Conservation (phyloP, 257 asterid genomes). For the Gentiana straminea region DNA sequence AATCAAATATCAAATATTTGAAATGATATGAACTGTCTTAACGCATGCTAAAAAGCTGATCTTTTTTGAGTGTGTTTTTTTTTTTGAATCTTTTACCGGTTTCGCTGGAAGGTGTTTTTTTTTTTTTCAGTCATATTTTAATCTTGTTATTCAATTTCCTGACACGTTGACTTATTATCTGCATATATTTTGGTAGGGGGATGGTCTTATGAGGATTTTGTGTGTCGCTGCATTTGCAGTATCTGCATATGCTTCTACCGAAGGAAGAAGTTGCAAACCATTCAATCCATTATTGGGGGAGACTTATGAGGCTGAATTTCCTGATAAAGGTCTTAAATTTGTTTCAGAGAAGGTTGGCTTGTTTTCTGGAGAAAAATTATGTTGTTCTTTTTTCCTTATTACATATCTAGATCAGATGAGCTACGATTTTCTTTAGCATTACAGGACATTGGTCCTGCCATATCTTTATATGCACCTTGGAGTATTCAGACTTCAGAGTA, state of each 20-base stretch:
- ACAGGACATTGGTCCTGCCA: no score
- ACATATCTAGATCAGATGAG: no score
- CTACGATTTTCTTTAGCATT: no score
- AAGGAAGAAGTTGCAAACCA: slow-evolving; percentile 94
- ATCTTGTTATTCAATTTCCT: neutral
- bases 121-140: neutral
- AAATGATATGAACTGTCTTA: no score
- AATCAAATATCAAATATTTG: no score
- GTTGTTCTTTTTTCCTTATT: no score
- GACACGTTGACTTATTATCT: neutral
- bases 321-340: slow-evolving; percentile 87
- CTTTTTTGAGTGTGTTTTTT: no score
- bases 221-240: slow-evolving; percentile 98
- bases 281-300: slow-evolving; percentile 95
- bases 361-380: slow-evolving; percentile 5
- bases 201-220: slow-evolving; percentile 89
- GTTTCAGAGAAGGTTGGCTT: slow-evolving; percentile 82
- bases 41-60: no score
- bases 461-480: no score
- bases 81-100: no score
- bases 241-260: slow-evolving; percentile 95
- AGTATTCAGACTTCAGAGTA: no score
- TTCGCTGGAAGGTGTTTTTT: neutral
- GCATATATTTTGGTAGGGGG: slow-evolving; percentile 40
- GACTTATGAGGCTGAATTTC: slow-evolving; percentile 92